phyloP scores from a whole-genome alignment of 805 yeast genomes.

The Nakazawaea wickerhamii region DNA sequence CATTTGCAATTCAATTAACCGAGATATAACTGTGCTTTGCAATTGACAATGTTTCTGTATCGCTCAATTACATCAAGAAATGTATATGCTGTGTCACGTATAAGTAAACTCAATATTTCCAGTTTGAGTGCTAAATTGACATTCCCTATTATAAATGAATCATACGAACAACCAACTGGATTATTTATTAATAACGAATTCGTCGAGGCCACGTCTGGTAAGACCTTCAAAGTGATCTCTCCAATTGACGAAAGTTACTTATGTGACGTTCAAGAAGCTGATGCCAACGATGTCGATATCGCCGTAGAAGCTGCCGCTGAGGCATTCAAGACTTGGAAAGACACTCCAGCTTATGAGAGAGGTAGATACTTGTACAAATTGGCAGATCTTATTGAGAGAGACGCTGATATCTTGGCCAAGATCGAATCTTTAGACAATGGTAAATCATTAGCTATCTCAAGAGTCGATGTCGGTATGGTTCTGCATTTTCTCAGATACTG shows the following conservation, averaged over 20 bases:
- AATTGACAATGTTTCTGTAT: neutral
- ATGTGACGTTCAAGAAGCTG: slow-evolving; percentile 47
- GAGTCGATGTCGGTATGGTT: slow-evolving; percentile 63
- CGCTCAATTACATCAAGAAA: neutral
- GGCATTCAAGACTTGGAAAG: slow-evolving; percentile 60
- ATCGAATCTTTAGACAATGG: slow-evolving; percentile 78
- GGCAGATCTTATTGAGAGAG: slow-evolving; percentile 64
- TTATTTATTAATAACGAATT: slow-evolving; percentile 55
- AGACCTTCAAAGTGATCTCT: slow-evolving; percentile 45
- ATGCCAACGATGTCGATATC: slow-evolving; percentile 57
- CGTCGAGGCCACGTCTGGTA: slow-evolving; percentile 41
- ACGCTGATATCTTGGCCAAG: slow-evolving; percentile 56
- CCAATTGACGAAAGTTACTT: slow-evolving; percentile 50
- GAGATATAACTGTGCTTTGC: too few relatives aligned
- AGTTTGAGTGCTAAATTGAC: slow-evolving; percentile 23
- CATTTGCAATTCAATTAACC: too few relatives aligned
- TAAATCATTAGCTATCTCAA: slow-evolving; percentile 60
- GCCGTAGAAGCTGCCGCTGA: slow-evolving; percentile 65
- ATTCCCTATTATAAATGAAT: slow-evolving; percentile 29
- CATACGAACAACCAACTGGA: slow-evolving; percentile 56
- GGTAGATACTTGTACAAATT: slow-evolving; percentile 48
- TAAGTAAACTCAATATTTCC: slow-evolving; percentile 1
- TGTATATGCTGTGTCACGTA: neutral
- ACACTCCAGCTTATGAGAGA: slow-evolving; percentile 52
- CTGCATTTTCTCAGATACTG: slow-evolving; percentile 62